A percentile compares a stretch with the other conserved stretches of the same genome.
Evolutionary conservation across 306 rosid genomes (phyloP).

Genomic region (Fragaria vesca): DNA sequence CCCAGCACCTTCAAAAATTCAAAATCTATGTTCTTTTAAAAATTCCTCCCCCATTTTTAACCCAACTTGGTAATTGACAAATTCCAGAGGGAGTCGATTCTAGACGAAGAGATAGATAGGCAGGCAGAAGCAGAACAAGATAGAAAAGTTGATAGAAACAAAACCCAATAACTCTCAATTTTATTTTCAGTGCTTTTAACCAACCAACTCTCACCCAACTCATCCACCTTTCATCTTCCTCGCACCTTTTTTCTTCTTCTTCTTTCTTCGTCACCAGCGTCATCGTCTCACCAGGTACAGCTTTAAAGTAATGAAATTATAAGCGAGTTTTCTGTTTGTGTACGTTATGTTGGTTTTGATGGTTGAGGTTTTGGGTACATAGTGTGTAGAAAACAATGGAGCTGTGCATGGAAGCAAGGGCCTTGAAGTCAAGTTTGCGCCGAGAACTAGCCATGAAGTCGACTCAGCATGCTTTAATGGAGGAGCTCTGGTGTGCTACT

Average conservation of each 20-base stretch:
- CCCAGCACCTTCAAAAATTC: background rate
- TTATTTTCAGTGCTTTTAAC: slow-evolving; percentile 39
- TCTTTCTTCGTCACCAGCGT: background rate
- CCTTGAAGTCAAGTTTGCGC: slow-evolving; percentile 69
- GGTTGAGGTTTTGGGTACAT: slow-evolving; percentile 22
- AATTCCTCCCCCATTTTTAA: background rate
- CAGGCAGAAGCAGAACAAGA: background rate
- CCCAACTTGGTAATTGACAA: background rate
- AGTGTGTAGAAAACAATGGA: slow-evolving; percentile 54
- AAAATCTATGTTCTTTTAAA: background rate
- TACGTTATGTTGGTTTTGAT: slow-evolving; percentile 8
- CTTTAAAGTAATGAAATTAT: background rate
- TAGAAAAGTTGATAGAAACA: slow-evolving; percentile 21
- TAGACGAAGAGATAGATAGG: slow-evolving; percentile 11
- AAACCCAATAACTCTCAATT: slow-evolving; percentile 41
- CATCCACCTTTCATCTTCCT: slow-evolving; percentile 27
- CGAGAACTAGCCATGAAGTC: slow-evolving; percentile 47
- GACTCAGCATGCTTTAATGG: slow-evolving; percentile 37
- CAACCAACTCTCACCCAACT: slow-evolving; percentile 36
- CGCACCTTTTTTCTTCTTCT: slow-evolving; percentile 8
- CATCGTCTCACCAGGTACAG: slow-evolving; percentile 39
- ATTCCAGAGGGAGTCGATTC: background rate
- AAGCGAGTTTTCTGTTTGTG: background rate
- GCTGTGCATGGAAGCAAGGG: slow-evolving; percentile 49
- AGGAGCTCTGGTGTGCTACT: slow-evolving; percentile 40